phyloP scores from a whole-genome alignment of 2,329 filamentous ascomycete genomes.

The Arachnopeziza araneosa region DNA sequence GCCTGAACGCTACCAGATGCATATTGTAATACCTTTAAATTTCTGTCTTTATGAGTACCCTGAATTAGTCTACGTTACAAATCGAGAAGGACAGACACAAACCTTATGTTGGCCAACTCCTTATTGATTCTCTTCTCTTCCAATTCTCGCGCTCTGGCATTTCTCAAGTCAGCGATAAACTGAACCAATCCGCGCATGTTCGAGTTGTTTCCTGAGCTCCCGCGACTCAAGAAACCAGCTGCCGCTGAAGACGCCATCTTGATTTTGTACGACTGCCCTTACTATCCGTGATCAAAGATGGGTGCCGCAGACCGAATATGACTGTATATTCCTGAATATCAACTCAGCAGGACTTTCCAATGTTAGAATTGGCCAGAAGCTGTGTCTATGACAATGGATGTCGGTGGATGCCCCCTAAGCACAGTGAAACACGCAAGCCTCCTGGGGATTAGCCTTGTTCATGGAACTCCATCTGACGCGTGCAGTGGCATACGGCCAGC shows the following conservation, averaged over 20 bases:
- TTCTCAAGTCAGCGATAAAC: slow-evolving; percentile 95
- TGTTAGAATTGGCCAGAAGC: not conserved
- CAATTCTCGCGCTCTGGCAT: slow-evolving; percentile 87
- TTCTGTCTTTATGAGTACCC: slow-evolving; percentile 56
- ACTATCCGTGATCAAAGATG: not conserved
- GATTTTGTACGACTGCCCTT: not conserved
- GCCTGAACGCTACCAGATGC: not conserved
- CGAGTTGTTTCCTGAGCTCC: slow-evolving; percentile 53
- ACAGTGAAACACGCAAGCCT: slow-evolving; percentile 14
- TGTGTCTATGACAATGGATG: not conserved
- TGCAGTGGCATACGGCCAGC: slow-evolving; percentile 21
- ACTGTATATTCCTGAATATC: not conserved
- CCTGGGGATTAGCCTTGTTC: slow-evolving; percentile 19
- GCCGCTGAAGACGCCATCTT: slow-evolving; percentile 29
- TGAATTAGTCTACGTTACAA: not conserved
- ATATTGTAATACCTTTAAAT: slow-evolving; percentile 64
- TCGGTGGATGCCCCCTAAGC: not conserved
- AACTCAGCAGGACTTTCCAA: not conserved
- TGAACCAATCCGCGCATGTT: slow-evolving; percentile 85
- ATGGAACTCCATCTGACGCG: slow-evolving; percentile 24
- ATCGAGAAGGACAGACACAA: slow-evolving; percentile 27
- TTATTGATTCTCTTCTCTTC: slow-evolving; percentile 99
- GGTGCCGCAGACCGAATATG: not conserved
- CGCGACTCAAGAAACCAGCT: slow-evolving; percentile 60
- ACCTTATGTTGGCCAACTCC: slow-evolving; percentile 94